Conservation (phyloP, 2,329 filamentous ascomycete species). For the Aspergillus sp. region DNA sequence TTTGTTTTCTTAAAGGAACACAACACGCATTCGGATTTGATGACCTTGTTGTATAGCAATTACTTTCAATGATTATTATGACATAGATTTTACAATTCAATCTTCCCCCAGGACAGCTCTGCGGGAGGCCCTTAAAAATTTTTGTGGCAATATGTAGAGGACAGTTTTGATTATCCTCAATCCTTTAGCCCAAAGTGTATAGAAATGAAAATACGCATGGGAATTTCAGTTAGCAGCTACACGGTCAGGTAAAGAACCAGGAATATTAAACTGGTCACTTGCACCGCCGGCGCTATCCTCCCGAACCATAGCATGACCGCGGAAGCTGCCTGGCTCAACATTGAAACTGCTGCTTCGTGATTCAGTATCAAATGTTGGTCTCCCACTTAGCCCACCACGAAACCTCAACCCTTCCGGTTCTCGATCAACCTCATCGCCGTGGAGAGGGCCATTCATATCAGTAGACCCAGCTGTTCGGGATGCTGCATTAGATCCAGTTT, state of each 20-base stretch:
- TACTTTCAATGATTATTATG: too few relatives aligned
- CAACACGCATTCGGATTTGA: too few relatives aligned
- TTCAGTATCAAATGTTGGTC: constrained; percentile 24
- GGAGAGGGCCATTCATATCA: constrained; percentile 20
- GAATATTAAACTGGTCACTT: constrained; percentile 34
- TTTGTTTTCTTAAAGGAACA: neutral
- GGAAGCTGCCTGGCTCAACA: constrained; percentile 25
- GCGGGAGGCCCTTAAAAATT: too few relatives aligned
- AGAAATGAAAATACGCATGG: neutral
- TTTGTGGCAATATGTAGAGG: too few relatives aligned
- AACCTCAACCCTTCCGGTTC: constrained; percentile 31
- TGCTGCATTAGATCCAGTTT: constrained; percentile 27
- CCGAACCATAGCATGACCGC: constrained; percentile 27
- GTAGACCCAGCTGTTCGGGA: constrained; percentile 24
- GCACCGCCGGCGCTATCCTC: constrained; percentile 23
- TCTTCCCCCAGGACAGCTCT: too few relatives aligned
- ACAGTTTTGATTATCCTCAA: too few relatives aligned
- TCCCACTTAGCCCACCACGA: constrained; percentile 21
- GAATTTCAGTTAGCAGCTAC: constrained; percentile 16
- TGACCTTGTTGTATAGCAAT: too few relatives aligned
- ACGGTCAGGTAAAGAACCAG: constrained; percentile 32
- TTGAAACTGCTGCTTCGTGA: constrained; percentile 32
- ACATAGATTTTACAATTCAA: too few relatives aligned
- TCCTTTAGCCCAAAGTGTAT: too few relatives aligned
- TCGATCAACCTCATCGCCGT: constrained; percentile 14